Evolutionary conservation across 1,284 basidiomycete species (phyloP).

Genomic region (Golubevia sp.): DNA sequence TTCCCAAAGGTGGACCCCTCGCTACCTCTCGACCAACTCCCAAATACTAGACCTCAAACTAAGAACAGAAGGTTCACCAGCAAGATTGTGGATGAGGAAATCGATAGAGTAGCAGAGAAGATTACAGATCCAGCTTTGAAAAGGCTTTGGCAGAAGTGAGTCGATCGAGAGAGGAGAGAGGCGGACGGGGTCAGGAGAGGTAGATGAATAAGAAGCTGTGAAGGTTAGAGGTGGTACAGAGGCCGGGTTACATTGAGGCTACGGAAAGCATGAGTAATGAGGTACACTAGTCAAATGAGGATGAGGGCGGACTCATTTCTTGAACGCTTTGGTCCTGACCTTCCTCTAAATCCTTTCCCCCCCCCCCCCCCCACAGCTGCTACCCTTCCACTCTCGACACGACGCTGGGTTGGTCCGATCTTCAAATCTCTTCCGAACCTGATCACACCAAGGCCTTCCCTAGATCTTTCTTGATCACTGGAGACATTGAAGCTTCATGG

Average conservation of each 20-base stretch:
- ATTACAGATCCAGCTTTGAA: constrained; percentile 28
- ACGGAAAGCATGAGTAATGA: no score
- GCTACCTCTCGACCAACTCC: constrained; percentile 20
- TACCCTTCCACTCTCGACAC: constrained; percentile 38
- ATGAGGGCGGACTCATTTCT: no score
- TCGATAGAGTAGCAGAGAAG: constrained; percentile 15
- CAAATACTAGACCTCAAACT: constrained; percentile 19
- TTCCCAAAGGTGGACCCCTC: not conserved
- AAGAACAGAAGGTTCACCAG: constrained; percentile 20
- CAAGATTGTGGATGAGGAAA: constrained; percentile 27
- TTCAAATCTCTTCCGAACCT: constrained; percentile 17
- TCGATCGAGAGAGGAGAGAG: no score
- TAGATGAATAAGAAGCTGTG: no score
- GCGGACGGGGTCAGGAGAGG: no score
- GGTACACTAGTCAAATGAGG: no score
- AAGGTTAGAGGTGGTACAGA: no score
- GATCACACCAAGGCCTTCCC: constrained; percentile 24
- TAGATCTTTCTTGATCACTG: constrained; percentile 32
- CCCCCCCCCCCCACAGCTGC: constrained; percentile 2
- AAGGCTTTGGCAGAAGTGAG: constrained; percentile 24
- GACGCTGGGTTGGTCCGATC: constrained; percentile 33
- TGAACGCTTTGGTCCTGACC: no score
- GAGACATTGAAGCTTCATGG: constrained; percentile 35
- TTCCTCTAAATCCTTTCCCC: no score
- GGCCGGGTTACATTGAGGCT: no score